Percentiles rank a stretch among this genome's conserved stretches.
These are phyloP conservation scores for Elaphomyces granulatus DNA, from an alignment of 495 filamentous ascomycete genomes.

Conservation along the genomic window DNA sequence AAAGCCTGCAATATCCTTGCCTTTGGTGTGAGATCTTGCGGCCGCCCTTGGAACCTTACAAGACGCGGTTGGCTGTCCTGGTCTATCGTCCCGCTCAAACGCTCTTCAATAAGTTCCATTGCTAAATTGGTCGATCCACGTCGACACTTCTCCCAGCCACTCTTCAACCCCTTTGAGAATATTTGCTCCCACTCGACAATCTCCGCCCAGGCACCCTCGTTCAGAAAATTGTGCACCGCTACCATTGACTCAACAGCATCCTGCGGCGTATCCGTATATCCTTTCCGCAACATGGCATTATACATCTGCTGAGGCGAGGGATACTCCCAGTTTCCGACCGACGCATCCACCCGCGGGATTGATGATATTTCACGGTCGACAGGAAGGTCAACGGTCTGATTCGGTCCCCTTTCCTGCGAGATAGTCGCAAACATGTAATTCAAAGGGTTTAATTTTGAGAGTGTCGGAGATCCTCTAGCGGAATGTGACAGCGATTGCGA, in stretches of 20 bases:
- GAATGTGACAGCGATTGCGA: conserved; percentile 13
- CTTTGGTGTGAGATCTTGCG: conserved; percentile 81
- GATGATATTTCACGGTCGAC: conserved; percentile 66
- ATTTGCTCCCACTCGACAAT: conserved; percentile 83
- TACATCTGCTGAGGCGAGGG: conserved; percentile 99
- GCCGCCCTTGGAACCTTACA: conserved; percentile 74
- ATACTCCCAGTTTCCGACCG: conserved; percentile 81
- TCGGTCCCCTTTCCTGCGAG: conserved; percentile 57
- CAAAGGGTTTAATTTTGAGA: conserved; percentile 74
- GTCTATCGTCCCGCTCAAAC: conserved; percentile 25
- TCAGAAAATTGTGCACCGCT: conserved; percentile 91
- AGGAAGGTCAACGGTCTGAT: conserved; percentile 59
- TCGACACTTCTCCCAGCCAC: conserved; percentile 61
- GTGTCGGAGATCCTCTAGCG: conserved; percentile 26
- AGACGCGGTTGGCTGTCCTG: conserved; percentile 46
- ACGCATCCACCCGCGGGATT: conserved; percentile 65
- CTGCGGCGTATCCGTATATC: conserved; percentile 82
- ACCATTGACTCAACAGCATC: conserved; percentile 97
- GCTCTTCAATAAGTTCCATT: conserved; percentile 24
- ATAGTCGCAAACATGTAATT: conserved; percentile 92
- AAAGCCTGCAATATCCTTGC: conserved; percentile 64
- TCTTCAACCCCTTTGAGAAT: conserved; percentile 53
- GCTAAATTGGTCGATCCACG: conserved; percentile 53
- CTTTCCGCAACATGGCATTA: conserved; percentile 91
- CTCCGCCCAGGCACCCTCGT: conserved; percentile 93